phyloP scores from a whole-genome alignment of 2,329 filamentous ascomycete genomes.

The Verticillium isaacii region DNA sequence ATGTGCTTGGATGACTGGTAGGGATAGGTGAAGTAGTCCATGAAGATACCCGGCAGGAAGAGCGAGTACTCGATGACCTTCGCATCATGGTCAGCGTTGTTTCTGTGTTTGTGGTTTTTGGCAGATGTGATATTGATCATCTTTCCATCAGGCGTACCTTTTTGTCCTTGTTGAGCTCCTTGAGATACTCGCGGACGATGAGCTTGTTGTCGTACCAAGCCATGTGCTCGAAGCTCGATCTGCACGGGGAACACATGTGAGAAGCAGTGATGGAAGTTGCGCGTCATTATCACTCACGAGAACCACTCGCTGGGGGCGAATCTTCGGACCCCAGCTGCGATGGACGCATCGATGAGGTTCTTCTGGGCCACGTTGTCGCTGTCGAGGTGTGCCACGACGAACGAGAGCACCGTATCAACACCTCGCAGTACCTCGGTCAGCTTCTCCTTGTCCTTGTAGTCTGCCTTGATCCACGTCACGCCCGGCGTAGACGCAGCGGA shows the following conservation, averaged over 20 bases:
- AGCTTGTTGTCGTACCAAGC: slow-evolving; percentile 47
- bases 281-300: slow-evolving; percentile 22
- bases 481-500: slow-evolving; percentile 12
- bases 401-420: slow-evolving; percentile 49
- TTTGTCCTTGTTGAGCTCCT: slow-evolving; percentile 41
- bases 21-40: slow-evolving; percentile 50
- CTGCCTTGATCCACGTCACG: slow-evolving; percentile 33
- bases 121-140: too few species aligned
- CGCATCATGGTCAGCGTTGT: too few species aligned
- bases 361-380: slow-evolving; percentile 37
- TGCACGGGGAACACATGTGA: not conserved
- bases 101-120: not conserved
- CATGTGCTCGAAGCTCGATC: slow-evolving; percentile 25
- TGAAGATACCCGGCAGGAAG: slow-evolving; percentile 50
- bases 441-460: slow-evolving; percentile 35
- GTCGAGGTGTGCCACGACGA: slow-evolving; percentile 32
- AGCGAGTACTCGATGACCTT: slow-evolving; percentile 52
- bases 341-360: slow-evolving; percentile 54
- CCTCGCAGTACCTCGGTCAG: slow-evolving; percentile 36
- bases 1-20: slow-evolving; percentile 40
- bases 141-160: slow-evolving; percentile 22
- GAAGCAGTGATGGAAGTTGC: not conserved
- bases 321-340: slow-evolving; percentile 53
- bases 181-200: slow-evolving; percentile 43
- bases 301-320: slow-evolving; percentile 59